A percentile compares a stretch with the other conserved stretches of the same genome.
Conservation (phyloP, 345 rosid genomes). For the Camelina hispida region DNA sequence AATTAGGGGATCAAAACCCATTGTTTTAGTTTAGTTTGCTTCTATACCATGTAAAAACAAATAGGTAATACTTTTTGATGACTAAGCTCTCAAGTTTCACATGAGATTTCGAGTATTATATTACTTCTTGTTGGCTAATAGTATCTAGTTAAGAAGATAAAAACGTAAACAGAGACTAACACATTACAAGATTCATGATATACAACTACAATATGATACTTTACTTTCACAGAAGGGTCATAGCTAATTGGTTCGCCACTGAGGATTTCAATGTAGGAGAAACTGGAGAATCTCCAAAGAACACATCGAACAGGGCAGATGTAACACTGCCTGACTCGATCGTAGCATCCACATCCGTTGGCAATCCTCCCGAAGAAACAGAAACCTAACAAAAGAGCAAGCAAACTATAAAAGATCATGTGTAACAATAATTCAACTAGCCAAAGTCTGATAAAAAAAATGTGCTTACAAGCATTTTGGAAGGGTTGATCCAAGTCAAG, state of each 20-base stretch:
- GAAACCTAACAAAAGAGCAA: conserved; percentile 55
- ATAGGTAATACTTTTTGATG: neutral
- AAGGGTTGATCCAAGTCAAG: conserved; percentile 74
- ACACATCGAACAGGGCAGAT: conserved; percentile 73
- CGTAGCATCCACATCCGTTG: conserved; percentile 57
- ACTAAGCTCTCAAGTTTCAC: neutral
- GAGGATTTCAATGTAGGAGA: conserved; percentile 80
- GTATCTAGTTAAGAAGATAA: neutral
- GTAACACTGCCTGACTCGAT: conserved; percentile 67
- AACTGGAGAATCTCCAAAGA: conserved; percentile 77
- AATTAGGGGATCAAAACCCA: neutral
- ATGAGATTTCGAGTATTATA: conserved; percentile 2
- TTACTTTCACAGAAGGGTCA: conserved; percentile 38
- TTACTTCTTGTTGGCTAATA: neutral
- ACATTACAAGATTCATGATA: conserved; percentile 23
- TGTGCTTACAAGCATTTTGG: conserved; percentile 73
- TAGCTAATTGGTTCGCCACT: conserved; percentile 58
- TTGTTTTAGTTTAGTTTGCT: neutral
- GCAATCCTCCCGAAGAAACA: conserved; percentile 64
- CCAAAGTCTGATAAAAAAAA: neutral
- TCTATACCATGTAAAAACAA: neutral
- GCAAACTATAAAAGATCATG: neutral
- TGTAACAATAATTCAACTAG: neutral
- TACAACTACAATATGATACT: neutral
- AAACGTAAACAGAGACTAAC: conserved; percentile 9